Evolutionary conservation across 352 stramenopile genomes (phyloP), one percentile per base, ranked within the genome.

Genomic region (Globisporangium cederbergense): DNA sequence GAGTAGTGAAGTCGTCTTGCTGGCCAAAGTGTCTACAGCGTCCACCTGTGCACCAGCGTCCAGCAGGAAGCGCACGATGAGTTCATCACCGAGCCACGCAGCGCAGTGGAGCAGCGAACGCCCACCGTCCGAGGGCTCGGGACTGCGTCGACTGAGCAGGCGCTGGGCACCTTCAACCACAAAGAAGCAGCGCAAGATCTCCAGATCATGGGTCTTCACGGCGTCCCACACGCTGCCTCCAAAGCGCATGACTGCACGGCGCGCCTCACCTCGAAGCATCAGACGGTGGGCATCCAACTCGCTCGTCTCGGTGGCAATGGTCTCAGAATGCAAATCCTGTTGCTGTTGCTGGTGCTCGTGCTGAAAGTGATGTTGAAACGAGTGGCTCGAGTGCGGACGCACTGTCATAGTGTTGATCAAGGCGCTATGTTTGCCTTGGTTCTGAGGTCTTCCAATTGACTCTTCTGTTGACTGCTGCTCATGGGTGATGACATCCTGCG

Each of bases 41-140:
- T 91, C 73, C 9, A 91, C 66, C 18, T 70, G 62, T 3, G 75
- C 85, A 6, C 82, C 81, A 53, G 78, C 62, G 0, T 59, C 36
- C 13, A 91, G 55, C 34, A 93, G 63, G 46, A 84, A 80, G 49
- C 73, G 49, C 30, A 75, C 67, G 0, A 77, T 70, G 0, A 34
- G 9, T n/a, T 54, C 45, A 50, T 81, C 68, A 14, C 79, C 77
- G 20, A 68, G 46, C 77, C 79, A 93, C 4, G 78, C 77, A 2
- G 85, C 82, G 6, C 66, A 84, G 60, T 93, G 85, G 18, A 93
- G 67, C 34, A 91, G 49, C 11, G 82, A 84, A 4, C 82, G 78
- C 0, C 82, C 74, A n/a, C 77, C 81, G 45, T 93, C 79, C 1
- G 73, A 64, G 11, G 56, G 54, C 9, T 76, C 63, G 8, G 82